Evolutionary conservation across 768 basidiomycete genomes (phyloP).

Genomic region (Serpula lacrymans): DNA sequence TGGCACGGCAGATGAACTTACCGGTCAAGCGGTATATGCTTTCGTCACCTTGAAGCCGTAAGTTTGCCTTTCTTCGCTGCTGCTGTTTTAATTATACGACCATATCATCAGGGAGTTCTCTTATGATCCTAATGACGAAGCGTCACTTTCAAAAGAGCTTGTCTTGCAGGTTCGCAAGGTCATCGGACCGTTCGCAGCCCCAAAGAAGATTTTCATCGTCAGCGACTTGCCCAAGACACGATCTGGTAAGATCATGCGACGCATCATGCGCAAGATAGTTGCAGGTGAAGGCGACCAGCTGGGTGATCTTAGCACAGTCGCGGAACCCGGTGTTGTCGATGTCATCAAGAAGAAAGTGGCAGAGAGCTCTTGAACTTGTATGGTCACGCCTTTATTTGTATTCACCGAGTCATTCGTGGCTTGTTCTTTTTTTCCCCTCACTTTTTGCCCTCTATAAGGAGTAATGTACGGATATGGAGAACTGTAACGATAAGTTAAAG

Average conservation of each 20-base stretch:
- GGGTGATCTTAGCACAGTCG: constrained; percentile 91
- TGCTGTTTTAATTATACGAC: constrained; percentile 1
- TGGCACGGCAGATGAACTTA: constrained; percentile 81
- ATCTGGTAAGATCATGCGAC: constrained; percentile 95
- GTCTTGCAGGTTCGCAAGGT: constrained; percentile 94
- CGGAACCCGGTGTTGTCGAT: constrained; percentile 85
- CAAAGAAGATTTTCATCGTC: constrained; percentile 87
- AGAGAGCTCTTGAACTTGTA: constrained; percentile 16
- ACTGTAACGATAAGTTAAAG: no score
- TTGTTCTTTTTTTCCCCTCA: no score
- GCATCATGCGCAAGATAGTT: constrained; percentile 95
- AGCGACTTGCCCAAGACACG: constrained; percentile 90
- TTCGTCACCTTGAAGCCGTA: constrained; percentile 95
- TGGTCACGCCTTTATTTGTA: not conserved
- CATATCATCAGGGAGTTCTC: constrained; percentile 69
- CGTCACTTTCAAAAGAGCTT: constrained; percentile 77
- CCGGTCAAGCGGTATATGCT: constrained; percentile 90
- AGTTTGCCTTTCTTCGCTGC: constrained; percentile 24
- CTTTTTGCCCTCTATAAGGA: no score
- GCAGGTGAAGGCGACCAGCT: constrained; percentile 93
- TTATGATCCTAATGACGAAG: constrained; percentile 68
- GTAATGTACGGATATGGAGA: no score
- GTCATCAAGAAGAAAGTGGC: constrained; percentile 79
- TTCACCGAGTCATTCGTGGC: no score
- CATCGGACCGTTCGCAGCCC: constrained; percentile 96